Conservation (phyloP, 768 basidiomycete genomes). For the Tulasnella sp. region DNA sequence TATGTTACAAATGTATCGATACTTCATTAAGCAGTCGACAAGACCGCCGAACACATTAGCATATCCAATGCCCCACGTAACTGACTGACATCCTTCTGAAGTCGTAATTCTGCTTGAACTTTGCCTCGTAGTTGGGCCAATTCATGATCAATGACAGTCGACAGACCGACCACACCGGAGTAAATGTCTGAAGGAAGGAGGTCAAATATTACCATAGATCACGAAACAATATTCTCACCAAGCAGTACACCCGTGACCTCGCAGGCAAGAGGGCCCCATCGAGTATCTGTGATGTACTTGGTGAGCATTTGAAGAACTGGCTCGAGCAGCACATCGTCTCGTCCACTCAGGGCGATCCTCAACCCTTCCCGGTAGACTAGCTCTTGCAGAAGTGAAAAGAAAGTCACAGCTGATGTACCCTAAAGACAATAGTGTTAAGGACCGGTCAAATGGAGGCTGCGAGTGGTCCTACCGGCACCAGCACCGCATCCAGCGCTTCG, state of each 20-base stretch:
- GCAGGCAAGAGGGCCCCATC: conserved; percentile 86
- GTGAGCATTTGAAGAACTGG: conserved; percentile 83
- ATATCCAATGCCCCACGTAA: conserved; percentile 86
- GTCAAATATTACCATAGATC: neutral
- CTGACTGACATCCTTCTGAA: conserved; percentile 81
- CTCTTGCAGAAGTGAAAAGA: conserved; percentile 90
- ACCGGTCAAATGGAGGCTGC: neutral
- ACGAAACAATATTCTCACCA: conserved; percentile 48
- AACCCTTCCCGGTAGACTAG: conserved; percentile 88
- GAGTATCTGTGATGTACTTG: conserved; percentile 81
- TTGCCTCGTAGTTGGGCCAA: conserved; percentile 79
- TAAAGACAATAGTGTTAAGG: conserved; percentile 41
- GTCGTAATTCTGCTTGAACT: conserved; percentile 76
- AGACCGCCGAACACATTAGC: conserved; percentile 47
- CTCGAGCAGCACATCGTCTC: conserved; percentile 90
- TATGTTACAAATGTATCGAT: neutral
- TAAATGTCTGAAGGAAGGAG: conserved; percentile 70
- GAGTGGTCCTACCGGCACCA: conserved; percentile 60
- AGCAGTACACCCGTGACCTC: conserved; percentile 77
- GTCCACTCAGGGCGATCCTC: conserved; percentile 75
- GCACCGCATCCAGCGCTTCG: conserved; percentile 86
- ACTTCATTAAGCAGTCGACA: neutral
- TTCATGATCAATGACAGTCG: conserved; percentile 77
- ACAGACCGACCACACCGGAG: conserved; percentile 84
- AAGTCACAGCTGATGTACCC: conserved; percentile 77